phyloP scores from a whole-genome alignment of 1,139 yeast species.

The Meyerozyma smithsonii region DNA sequence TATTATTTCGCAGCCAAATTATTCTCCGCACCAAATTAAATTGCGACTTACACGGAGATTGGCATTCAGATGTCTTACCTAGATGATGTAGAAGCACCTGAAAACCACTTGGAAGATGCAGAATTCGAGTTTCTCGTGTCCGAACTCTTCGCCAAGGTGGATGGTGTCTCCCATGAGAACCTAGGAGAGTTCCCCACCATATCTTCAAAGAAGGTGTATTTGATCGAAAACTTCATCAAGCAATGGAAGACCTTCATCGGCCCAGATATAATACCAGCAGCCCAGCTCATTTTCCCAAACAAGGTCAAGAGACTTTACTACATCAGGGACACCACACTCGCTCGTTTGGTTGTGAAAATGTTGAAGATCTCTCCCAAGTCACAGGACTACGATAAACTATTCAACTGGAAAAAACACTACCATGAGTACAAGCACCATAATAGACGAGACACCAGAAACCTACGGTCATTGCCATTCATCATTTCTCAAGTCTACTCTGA shows the following conservation, averaged over 20 bases:
- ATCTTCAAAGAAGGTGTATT: conserved; percentile 27
- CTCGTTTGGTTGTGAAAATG: conserved; percentile 36
- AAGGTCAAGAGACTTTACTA: conserved; percentile 51
- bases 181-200: conserved; percentile 24
- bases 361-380: conserved; percentile 33
- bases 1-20: too few species aligned
- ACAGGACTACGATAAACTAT: conserved; percentile 29
- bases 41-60: too few species aligned
- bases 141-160: conserved; percentile 30
- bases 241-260: conserved; percentile 69
- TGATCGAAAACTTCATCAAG: conserved; percentile 44
- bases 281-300: conserved; percentile 59
- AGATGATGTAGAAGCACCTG: conserved; percentile 8
- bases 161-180: conserved; percentile 23
- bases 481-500: conserved; percentile 44
- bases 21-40: too few species aligned
- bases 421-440: conserved; percentile 26
- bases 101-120: conserved; percentile 14
- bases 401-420: conserved; percentile 36
- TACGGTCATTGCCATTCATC: conserved; percentile 28
- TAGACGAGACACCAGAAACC: conserved; percentile 35
- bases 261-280: conserved; percentile 61
- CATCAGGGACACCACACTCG: conserved; percentile 49
- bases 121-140: conserved; percentile 26
- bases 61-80: conserved; percentile 12